These are phyloP conservation scores for Puccinia horiana DNA, from an alignment of 1,284 basidiomycete genomes.

Conservation along the genomic window DNA sequence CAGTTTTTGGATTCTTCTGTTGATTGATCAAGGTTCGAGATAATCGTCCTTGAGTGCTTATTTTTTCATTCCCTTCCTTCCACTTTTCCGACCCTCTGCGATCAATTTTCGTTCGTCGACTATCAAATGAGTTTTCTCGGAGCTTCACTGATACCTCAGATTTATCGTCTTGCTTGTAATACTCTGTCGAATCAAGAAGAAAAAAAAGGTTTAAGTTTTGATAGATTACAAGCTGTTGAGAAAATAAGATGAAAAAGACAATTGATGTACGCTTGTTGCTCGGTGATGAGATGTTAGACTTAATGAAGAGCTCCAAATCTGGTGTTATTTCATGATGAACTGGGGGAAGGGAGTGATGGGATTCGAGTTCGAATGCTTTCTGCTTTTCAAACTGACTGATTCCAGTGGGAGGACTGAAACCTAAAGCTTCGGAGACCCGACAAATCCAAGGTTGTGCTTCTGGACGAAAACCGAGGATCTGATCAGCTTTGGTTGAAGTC, in stretches of 20 bases:
- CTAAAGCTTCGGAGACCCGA: not conserved
- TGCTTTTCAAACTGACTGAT: conserved; percentile 3
- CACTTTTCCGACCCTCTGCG: not conserved
- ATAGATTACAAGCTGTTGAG: not conserved
- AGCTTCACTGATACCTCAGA: not conserved
- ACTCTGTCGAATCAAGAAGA: not conserved
- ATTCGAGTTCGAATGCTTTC: not conserved
- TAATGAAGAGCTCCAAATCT: not conserved
- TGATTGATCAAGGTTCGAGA: not conserved
- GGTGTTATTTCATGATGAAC: not conserved
- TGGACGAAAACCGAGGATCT: not conserved
- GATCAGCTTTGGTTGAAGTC: not conserved
- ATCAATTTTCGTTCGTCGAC: not conserved
- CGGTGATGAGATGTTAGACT: not conserved
- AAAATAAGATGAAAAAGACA: not conserved
- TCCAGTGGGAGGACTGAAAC: conserved; percentile 18
- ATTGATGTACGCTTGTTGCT: not conserved
- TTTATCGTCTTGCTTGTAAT: not conserved
- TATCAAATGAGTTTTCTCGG: not conserved
- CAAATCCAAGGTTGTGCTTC: conserved; percentile 4
- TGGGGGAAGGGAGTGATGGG: conserved; percentile 1
- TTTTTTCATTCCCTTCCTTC: not conserved
- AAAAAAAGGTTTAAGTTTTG: not conserved
- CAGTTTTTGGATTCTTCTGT: not conserved
- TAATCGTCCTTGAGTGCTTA: not conserved